Evolutionary conservation across 257 asterid species (phyloP), one percentile per base, ranked within the genome.

Genomic region (Schizonepeta tenuifolia): DNA sequence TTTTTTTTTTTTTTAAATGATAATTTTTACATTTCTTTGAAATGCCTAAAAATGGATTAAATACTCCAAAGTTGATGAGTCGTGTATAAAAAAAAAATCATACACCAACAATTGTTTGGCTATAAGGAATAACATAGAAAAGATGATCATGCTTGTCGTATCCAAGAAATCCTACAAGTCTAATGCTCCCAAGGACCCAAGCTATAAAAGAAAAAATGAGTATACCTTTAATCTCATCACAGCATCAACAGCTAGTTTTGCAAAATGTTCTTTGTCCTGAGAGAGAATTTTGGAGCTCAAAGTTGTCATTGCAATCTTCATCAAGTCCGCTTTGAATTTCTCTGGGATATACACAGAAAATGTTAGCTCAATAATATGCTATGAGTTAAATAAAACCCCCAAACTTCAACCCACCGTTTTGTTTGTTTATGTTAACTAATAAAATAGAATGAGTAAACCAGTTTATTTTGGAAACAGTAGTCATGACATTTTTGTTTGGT

Each of bases 271-370:
- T 84, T 90, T 90, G 81, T 93, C 97, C 78, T 90, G 98, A 57
- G 98, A 88, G 71, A 90, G 87, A 77, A 93, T 90, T 77, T 93
- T 93, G 77, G 98, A 90, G 66, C 98, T 93, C 89, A 93, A 81
- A 51, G 98, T 93, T 76, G 98, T 93, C 97, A 76, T 90, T 40
- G 96, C 96, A 61, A 93, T 90, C 84, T 88, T 90, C 95, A 93
- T 80, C 74, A 93, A 74, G 81, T 93, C 98, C 0, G 66, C 72
- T 69, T 82, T 83, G 77, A 90, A 93, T 81, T 87, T 89, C 78
- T 86, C 96, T 90, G 93, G 62, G 64, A 58, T 36, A 17, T 20
- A 49, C 65, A 40, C 58, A 43, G 36, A 44, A 67, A 74, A 56
- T 28, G 41, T 33, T 18, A 9, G 35, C 40, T 24, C 69, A 73